These are phyloP conservation scores for Xylariaceae sp. DNA, from an alignment of 2,329 filamentous ascomycete genomes.

Conservation along the genomic window DNA sequence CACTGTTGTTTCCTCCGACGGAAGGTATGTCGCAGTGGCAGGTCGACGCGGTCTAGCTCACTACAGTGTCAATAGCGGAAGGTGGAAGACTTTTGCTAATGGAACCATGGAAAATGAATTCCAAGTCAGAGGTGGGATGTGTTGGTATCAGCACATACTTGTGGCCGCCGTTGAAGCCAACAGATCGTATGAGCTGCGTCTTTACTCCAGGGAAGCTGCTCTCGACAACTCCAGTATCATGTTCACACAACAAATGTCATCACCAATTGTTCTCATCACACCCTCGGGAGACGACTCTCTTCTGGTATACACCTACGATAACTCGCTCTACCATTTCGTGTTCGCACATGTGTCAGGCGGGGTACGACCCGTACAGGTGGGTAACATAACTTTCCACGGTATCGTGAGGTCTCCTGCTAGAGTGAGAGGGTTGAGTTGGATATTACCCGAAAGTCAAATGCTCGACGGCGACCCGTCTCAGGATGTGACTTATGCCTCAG, in stretches of 20 bases:
- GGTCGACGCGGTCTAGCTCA: conserved; percentile 87
- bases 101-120: conserved; percentile 82
- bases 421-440: conserved; percentile 92
- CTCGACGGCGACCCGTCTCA: conserved; percentile 90
- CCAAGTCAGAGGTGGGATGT: conserved; percentile 91
- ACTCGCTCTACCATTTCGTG: conserved; percentile 90
- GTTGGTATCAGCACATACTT: conserved; percentile 95
- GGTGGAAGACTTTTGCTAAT: conserved; percentile 93
- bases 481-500: conserved; percentile 88
- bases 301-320: conserved; percentile 95
- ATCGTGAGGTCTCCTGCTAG: conserved; percentile 91
- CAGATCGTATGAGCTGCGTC: conserved; percentile 76
- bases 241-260: conserved; percentile 71
- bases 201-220: conserved; percentile 82
- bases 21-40: conserved; percentile 93
- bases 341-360: conserved; percentile 68
- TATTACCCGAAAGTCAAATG: conserved; percentile 85
- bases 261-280: conserved; percentile 85
- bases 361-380: conserved; percentile 83
- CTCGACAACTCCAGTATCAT: conserved; percentile 71
- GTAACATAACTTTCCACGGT: conserved; percentile 94
- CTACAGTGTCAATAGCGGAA: conserved; percentile 88
- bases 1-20: conserved; percentile 84
- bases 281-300: conserved; percentile 91
- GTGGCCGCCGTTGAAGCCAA: conserved; percentile 89